Evolutionary conservation across 2,329 filamentous ascomycete genomes (phyloP), one percentile per base, ranked within the genome.

Genomic region (Chalara sp.): DNA sequence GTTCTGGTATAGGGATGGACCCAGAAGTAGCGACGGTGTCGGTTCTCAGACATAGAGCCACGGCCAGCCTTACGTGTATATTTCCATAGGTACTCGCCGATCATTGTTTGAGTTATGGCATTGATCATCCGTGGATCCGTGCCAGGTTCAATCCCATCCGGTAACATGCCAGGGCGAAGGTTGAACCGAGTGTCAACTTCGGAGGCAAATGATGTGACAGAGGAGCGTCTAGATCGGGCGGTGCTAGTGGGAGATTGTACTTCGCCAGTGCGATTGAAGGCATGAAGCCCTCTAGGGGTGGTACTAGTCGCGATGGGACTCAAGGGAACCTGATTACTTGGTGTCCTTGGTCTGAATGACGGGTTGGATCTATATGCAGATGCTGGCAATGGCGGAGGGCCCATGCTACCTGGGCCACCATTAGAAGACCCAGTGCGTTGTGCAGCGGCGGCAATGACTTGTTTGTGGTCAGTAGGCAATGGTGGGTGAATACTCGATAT

Each of bases 41-140:
- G 82, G 50, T 91, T 95, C 60, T 84, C 86, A 0, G 91, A 97
- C 70, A 95, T 83, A 56, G 90, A 87, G 49, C 84, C 87, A 29
- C 92, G 85, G n/a, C 90, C 91, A 53, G 91, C 79, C 72, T 93
- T 96, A 62, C 93, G 86, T 0, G 93, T 99, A 70, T 99, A 99
- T 68, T 99, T 99, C 93, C 93, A 99, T 40, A 99, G 76, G 68
- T 92, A 97, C 68, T 99, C 93, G 50, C 93, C 93, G 64, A 99
- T 97, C 93, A 99, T 99, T 13, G 93, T 97, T 70, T 99, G 92
- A 2, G 93, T 99, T 58, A 99, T 96, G 46, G 93, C 93, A 72
- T 96, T 90, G 60, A 99, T 97, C 90, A 99, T 96, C 61, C 92
- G 87, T 56, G 92, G 92, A 70, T 99, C 93, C 5, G 90, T 95